Percentiles rank a stretch among this genome's conserved stretches.
These are phyloP conservation scores for Vigna angularis DNA, from an alignment of 306 rosid species.

Conservation along the genomic window DNA sequence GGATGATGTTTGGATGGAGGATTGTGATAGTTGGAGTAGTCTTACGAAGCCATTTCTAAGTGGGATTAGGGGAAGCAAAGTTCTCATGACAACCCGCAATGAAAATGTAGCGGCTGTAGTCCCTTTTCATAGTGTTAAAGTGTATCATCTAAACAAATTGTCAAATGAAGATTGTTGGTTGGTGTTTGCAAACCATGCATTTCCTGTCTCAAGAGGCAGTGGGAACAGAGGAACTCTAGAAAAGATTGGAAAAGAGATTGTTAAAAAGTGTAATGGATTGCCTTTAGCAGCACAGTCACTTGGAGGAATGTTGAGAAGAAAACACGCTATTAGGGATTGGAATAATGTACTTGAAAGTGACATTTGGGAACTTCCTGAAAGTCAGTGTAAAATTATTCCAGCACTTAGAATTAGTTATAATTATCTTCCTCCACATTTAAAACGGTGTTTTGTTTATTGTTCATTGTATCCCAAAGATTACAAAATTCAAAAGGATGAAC, in stretches of 20 bases:
- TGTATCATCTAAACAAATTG: not conserved
- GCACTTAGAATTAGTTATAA: not conserved
- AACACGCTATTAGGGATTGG: too few relatives aligned
- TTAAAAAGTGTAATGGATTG: constrained; percentile 8
- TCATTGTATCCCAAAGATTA: not conserved
- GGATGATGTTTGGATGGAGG: not conserved
- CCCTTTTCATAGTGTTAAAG: not conserved
- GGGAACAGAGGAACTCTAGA: not conserved
- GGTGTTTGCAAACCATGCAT: not conserved
- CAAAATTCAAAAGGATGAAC: not conserved
- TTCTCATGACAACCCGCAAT: not conserved
- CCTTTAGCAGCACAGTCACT: not conserved
- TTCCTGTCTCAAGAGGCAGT: not conserved
- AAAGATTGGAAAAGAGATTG: not conserved
- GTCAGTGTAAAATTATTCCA: not conserved
- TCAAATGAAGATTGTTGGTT: constrained; percentile 1
- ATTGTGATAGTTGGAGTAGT: not conserved
- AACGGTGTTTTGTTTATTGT: not conserved
- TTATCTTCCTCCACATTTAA: not conserved
- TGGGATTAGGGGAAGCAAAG: too few relatives aligned
- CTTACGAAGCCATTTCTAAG: not conserved
- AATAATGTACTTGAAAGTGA: not conserved
- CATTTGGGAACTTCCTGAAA: not conserved
- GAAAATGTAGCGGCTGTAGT: not conserved
- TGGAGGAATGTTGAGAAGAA: too few relatives aligned